Conservation (phyloP, 2,329 filamentous ascomycete genomes). For the Sphaerulina vaccinii region DNA sequence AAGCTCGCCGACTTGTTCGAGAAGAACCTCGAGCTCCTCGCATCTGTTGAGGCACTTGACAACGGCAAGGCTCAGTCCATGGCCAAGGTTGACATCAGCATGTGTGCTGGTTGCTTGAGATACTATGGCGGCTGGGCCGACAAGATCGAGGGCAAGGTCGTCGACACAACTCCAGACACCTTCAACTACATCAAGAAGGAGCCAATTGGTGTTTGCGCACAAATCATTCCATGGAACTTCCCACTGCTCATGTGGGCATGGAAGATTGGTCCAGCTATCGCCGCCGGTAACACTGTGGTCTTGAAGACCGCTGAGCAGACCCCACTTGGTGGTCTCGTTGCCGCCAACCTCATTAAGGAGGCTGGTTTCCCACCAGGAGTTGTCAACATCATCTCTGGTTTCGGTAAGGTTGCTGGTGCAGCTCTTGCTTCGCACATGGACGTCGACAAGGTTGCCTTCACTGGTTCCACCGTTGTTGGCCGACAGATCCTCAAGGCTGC, state of each 20-base stretch:
- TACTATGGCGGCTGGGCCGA: conserved; percentile 91
- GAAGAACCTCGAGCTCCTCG: conserved; percentile 72
- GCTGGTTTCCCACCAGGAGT: conserved; percentile 77
- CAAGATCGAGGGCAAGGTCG: conserved; percentile 85
- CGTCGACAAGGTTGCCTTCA: conserved; percentile 81
- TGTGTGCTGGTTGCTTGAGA: conserved; percentile 68
- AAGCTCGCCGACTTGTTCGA: conserved; percentile 81
- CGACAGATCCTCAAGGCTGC: conserved; percentile 79
- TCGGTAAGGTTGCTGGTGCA: conserved; percentile 75
- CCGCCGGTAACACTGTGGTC: conserved; percentile 69
- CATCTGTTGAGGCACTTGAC: conserved; percentile 81
- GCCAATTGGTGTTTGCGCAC: conserved; percentile 67
- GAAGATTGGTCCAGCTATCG: conserved; percentile 76
- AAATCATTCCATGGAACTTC: conserved; percentile 67
- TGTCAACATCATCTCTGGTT: conserved; percentile 67
- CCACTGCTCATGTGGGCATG: conserved; percentile 47
- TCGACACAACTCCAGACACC: conserved; percentile 73
- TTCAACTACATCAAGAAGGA: conserved; percentile 83
- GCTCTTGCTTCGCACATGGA: conserved; percentile 75
- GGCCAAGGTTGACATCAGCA: conserved; percentile 71
- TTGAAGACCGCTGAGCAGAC: conserved; percentile 77
- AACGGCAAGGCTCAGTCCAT: conserved; percentile 79
- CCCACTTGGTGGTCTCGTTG: conserved; percentile 66
- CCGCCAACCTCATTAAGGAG: conserved; percentile 66
- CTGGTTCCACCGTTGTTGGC: conserved; percentile 71